These are phyloP conservation scores for Peronospora belbahrii DNA, from an alignment of 352 stramenopile species.

Conservation along the genomic window DNA sequence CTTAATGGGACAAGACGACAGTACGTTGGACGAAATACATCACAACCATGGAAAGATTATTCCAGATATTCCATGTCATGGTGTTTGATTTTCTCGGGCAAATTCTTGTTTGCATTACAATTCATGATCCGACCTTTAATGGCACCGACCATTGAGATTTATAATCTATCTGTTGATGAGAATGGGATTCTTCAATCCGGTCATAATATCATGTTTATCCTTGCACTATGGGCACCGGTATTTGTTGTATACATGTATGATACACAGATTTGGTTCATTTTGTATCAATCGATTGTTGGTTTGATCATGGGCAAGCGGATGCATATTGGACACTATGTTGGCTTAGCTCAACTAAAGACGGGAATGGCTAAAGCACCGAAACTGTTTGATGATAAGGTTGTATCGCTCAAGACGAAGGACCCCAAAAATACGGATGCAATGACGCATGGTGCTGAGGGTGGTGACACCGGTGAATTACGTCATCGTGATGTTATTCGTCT, in stretches of 20 bases:
- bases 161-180: slow-evolving; percentile 45
- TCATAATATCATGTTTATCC: slow-evolving; percentile 78
- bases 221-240: slow-evolving; percentile 64
- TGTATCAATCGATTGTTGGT: slow-evolving; percentile 73
- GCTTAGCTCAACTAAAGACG: slow-evolving; percentile 53
- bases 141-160: slow-evolving; percentile 67
- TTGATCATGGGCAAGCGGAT: slow-evolving; percentile 66
- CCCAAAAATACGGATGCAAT: slow-evolving; percentile 8
- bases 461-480: slow-evolving; percentile 17
- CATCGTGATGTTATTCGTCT: slow-evolving; percentile 51
- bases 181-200: slow-evolving; percentile 53
- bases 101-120: slow-evolving; percentile 74
- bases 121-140: slow-evolving; percentile 82
- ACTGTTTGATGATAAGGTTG: slow-evolving; percentile 64
- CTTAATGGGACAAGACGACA: slow-evolving; percentile 64
- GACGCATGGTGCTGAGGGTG: slow-evolving; percentile 6
- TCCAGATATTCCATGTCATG: slow-evolving; percentile 59
- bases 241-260: slow-evolving; percentile 86
- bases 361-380: slow-evolving; percentile 52
- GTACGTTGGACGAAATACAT: slow-evolving; percentile 72
- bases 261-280: slow-evolving; percentile 81
- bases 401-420: slow-evolving; percentile 39
- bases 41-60: slow-evolving; percentile 54
- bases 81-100: slow-evolving; percentile 63
- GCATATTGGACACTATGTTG: slow-evolving; percentile 70